A percentile compares a stretch with the other conserved stretches of the same genome.
phyloP scores from a whole-genome alignment of 208 protist genomes.

The Herpetomonas samuelpessoai region DNA sequence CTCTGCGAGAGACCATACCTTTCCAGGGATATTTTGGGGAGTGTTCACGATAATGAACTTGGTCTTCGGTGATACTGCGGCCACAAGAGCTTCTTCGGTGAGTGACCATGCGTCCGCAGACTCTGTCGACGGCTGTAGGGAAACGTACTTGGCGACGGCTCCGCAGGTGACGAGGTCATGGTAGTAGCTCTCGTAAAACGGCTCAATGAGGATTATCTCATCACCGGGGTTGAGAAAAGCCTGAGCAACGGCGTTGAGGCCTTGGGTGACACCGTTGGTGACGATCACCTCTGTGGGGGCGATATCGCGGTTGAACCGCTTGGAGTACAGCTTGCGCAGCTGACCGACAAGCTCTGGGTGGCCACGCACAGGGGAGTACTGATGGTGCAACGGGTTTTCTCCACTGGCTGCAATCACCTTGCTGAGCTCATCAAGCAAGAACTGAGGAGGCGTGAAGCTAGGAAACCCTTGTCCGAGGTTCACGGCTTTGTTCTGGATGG shows the following conservation, averaged over 20 bases:
- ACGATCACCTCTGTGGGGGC: conserved; percentile 60
- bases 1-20: conserved; percentile 61
- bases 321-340: conserved; percentile 62
- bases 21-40: conserved; percentile 92
- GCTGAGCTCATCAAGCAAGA: conserved; percentile 65
- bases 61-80: conserved; percentile 67
- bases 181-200: conserved; percentile 91
- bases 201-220: conserved; percentile 92
- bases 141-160: conserved; percentile 69
- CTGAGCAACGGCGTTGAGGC: conserved; percentile 70
- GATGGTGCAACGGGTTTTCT: conserved; percentile 43
- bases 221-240: conserved; percentile 87
- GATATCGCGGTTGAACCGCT: conserved; percentile 45
- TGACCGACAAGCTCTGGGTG: conserved; percentile 62
- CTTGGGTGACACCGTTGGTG: conserved; percentile 85
- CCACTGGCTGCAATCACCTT: conserved; percentile 34
- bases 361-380: conserved; percentile 82
- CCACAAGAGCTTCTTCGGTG: conserved; percentile 47
- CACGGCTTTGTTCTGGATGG: conserved; percentile 79
- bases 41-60: conserved; percentile 92
- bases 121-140: conserved; percentile 44
- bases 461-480: conserved; percentile 94
- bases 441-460: conserved; percentile 66
- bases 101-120: conserved; percentile 54
- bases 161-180: conserved; percentile 63